Base-by-base conservation (phyloP, 192 early-diverging fungal species). In the Coemansia sp. region DNA sequence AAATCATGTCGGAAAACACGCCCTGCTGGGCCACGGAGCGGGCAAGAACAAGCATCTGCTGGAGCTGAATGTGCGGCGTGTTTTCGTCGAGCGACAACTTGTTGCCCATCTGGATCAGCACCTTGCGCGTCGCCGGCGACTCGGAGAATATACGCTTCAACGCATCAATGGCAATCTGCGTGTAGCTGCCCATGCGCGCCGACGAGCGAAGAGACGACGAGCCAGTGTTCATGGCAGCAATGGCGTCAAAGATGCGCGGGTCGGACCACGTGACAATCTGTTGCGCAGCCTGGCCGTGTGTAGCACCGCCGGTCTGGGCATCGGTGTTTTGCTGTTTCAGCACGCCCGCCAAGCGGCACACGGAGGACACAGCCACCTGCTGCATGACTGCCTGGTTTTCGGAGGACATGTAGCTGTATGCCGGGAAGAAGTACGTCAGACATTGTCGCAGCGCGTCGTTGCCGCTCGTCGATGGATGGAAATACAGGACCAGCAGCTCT, bases 391-490 rank as follows among this genome's bases (percentile, higher is more conserved):
- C 62, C 65, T 93, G 93, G 70, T 88, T 89, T 0, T 85, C 83
- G 35, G 75, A 55, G 6, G 84, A 79, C 23, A 92, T 90, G 53
- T 89, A 83, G 60, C 89, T 85, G 58, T 81, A 93, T 10, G 86
- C 87, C 7, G 89, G 91, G 49, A 95, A 82, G 49, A 95, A 95
- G 61, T 92, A 95, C 19, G 79, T 82, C n/a, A 95, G 78, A 55
- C 91, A 95, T 60, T 93, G 91, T 1, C 87, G 78, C 47, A 91
- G 68, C 10, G 83, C 79, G 41, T 84, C 68, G 57, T 92, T 92
- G 27, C 44, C 55, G 9, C 57, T 68, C 6, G 87, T 91, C 2
- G 68, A 55, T 14, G 88, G 87, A 64, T 92, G 85, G 67, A 87
- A 93, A 70, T 93, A 95, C 14, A 92, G 62, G 0, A 90, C 67